Evolutionary conservation across 2,329 filamentous ascomycete genomes (phyloP), one percentile per base, ranked within the genome.

Genomic region (Verticillium dahliae): DNA sequence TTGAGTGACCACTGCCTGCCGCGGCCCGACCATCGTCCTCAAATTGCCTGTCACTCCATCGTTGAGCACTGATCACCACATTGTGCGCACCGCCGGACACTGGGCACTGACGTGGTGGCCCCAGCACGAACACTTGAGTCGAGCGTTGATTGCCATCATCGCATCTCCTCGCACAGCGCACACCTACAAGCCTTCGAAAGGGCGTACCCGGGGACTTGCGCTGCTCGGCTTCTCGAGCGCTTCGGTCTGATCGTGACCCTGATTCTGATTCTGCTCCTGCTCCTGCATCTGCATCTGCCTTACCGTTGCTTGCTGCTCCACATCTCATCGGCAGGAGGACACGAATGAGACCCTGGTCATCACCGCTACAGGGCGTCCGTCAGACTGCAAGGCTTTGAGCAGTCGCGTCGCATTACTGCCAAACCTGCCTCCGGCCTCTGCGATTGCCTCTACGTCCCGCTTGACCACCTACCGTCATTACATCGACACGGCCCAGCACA

Each of bases 331-430:
- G 64, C 62, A 70, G 64, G 70, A 67, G 68, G 57, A 69, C 66
- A 66, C 75, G 73, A 76, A 76, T 75, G 71, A 76, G 70, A 76
- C 71, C 73, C 72, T 71, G 65, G 72, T 74, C 71, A 67, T 76
- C 76, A 71, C 75, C 75, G 75, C 74, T 75, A 69, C 61, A 62
- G 65, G 27, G 62, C 65, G 45, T 67, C 67, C 62, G 56, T 61
- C 55, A 38, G 59, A 52, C 45, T 52, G 45, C 45, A 52, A 52
- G 45, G 45, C 45, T 52, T 52, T 9, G 45, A 22, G 45, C 45
- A 52, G 45, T 52, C 18, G 45, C 45, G 22, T 52, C 18, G 45
- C 45, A 52, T 52, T 11, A 10, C 18, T 52, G n/a, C 45, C n/a
- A 7, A 52, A 9, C 45, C 45, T 18, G 18, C 22, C 45, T 22